phyloP scores from a whole-genome alignment of 2,329 filamentous ascomycete genomes.

The Aspergillus arachidicola region DNA sequence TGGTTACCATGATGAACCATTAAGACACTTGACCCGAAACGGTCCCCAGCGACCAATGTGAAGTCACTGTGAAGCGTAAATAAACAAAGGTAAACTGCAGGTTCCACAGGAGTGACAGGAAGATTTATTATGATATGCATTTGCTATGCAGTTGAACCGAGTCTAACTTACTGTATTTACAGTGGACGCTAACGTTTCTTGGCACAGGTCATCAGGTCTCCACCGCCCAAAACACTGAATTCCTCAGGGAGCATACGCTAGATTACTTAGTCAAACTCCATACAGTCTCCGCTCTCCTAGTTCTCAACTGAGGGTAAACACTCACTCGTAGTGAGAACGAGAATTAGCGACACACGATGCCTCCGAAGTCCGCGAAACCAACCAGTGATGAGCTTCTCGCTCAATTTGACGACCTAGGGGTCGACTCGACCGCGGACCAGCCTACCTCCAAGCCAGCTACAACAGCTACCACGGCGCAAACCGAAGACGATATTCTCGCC shows the following conservation, averaged over 20 bases:
- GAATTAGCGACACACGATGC: constrained; percentile 28
- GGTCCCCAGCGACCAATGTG: too few relatives aligned
- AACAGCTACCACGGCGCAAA: constrained; percentile 29
- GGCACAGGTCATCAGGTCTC: constrained; percentile 31
- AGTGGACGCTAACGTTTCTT: constrained; percentile 24
- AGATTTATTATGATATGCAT: not conserved
- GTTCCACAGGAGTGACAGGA: not conserved
- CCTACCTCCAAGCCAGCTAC: constrained; percentile 29
- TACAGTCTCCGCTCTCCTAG: not conserved
- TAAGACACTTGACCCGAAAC: not conserved
- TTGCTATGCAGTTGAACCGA: not conserved
- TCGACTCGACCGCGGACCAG: constrained; percentile 36
- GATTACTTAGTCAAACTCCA: not conserved
- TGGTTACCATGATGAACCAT: not conserved
- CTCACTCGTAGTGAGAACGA: constrained; percentile 5
- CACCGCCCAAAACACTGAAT: constrained; percentile 23
- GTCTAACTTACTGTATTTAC: not conserved
- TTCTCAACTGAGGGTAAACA: not conserved
- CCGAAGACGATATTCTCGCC: constrained; percentile 76
- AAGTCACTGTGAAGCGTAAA: not conserved
- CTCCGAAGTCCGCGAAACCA: constrained; percentile 41
- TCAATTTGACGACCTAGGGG: constrained; percentile 51
- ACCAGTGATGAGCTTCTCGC: constrained; percentile 54
- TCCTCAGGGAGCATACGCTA: constrained; percentile 3
- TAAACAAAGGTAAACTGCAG: not conserved